These are phyloP conservation scores for Haplosporangium sp. DNA, from an alignment of 371 early-diverging fungal genomes.

Conservation along the genomic window DNA sequence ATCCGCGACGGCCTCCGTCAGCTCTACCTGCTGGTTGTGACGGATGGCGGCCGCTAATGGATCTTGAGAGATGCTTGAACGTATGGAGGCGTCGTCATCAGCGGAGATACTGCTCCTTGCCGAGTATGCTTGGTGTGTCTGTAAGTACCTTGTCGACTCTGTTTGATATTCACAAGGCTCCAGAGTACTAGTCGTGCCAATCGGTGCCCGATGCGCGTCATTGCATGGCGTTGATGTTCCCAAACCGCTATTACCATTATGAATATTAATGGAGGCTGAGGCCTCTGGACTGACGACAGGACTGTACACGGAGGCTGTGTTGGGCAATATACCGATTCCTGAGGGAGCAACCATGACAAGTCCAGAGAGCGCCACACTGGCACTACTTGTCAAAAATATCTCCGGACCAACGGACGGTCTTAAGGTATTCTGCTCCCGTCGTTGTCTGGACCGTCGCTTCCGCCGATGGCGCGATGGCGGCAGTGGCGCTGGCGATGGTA, in stretches of 20 bases:
- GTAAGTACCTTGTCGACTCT: conserved; percentile 7
- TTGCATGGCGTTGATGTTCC: background rate
- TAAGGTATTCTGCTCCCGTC: background rate
- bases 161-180: background rate
- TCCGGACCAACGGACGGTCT: conserved; percentile 17
- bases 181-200: background rate
- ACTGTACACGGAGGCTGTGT: background rate
- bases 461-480: conserved; percentile 10
- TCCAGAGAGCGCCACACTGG: conserved; percentile 39
- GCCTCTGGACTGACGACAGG: background rate
- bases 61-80: conserved; percentile 24
- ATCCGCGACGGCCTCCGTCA: conserved; percentile 57
- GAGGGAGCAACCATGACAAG: conserved; percentile 32
- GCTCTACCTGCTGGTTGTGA: conserved; percentile 21
- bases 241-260: background rate
- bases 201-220: no score
- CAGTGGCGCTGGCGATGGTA: conserved; percentile 11
- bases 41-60: conserved; percentile 29
- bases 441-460: conserved; percentile 6
- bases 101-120: conserved; percentile 33
- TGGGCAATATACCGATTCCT: conserved; percentile 8
- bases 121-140: conserved; percentile 14
- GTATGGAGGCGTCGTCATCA: conserved; percentile 26
- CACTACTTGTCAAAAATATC: background rate
- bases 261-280: conserved; percentile 9